These are phyloP conservation scores for Diaporthe sp. DNA, from an alignment of 2,329 filamentous ascomycete genomes.

Conservation along the genomic window DNA sequence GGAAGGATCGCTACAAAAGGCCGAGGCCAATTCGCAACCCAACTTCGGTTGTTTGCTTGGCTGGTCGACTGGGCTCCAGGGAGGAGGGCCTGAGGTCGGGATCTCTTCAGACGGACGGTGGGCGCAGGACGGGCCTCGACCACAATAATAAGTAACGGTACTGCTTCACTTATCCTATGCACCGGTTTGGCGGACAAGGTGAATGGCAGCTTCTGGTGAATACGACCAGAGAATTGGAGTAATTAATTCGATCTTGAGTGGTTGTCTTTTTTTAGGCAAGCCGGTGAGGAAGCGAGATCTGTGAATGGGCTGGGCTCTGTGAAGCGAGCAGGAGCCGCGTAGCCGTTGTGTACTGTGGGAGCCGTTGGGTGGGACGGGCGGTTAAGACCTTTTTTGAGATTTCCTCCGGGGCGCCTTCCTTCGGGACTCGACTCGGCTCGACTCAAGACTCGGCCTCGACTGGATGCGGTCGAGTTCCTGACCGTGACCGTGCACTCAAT, in stretches of 20 bases:
- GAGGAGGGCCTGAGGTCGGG: neutral
- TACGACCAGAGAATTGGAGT: neutral
- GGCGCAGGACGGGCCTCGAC: neutral
- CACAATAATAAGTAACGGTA: neutral
- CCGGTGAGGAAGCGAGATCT: neutral
- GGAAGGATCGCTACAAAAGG: slow-evolving; percentile 9
- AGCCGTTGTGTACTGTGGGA: slow-evolving; percentile 1
- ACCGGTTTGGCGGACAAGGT: neutral
- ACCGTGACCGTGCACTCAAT: slow-evolving; percentile 14
- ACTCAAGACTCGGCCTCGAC: slow-evolving; percentile 15
- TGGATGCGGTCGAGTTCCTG: neutral
- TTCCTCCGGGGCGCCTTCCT: slow-evolving; percentile 3
- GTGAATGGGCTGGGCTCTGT: slow-evolving; percentile 2
- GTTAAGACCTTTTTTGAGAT: slow-evolving; percentile 18
- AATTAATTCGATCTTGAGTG: neutral
- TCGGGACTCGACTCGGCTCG: slow-evolving; percentile 7
- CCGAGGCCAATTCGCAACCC: slow-evolving; percentile 18
- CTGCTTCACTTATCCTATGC: neutral
- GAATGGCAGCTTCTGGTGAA: neutral
- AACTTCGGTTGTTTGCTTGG: slow-evolving; percentile 26
- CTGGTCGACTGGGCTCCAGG: slow-evolving; percentile 16
- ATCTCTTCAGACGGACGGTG: neutral
- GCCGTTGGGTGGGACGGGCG: slow-evolving; percentile 24
- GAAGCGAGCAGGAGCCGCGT: slow-evolving; percentile 8
- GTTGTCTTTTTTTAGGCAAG: neutral